phyloP scores from a whole-genome alignment of 2,329 filamentous ascomycete genomes.

The Penicillium sp. region DNA sequence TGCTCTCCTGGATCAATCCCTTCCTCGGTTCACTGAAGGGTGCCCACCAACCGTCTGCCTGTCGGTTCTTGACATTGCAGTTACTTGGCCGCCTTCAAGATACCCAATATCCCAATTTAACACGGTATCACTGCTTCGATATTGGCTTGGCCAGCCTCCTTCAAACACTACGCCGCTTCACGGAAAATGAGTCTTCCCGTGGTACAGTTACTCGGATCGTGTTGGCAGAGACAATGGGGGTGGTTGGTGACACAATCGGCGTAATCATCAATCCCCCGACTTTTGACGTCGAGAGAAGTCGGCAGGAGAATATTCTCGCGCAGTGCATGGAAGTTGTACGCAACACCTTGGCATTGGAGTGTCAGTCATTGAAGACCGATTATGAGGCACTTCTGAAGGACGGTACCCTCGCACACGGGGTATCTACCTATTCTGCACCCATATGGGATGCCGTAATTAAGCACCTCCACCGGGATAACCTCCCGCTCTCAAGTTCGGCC shows the following conservation, averaged over 20 bases:
- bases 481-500: conserved; percentile 72
- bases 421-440: conserved; percentile 67
- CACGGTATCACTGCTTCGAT: conserved; percentile 48
- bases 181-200: conserved; percentile 45
- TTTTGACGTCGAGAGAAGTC: conserved; percentile 47
- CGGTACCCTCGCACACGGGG: conserved; percentile 62
- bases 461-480: conserved; percentile 63
- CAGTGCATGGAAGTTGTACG: conserved; percentile 64
- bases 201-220: conserved; percentile 49
- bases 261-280: conserved; percentile 58
- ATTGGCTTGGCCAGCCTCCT: conserved; percentile 46
- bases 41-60: conserved; percentile 73
- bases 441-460: conserved; percentile 77
- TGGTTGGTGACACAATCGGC: conserved; percentile 50
- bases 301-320: conserved; percentile 53
- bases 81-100: conserved; percentile 62
- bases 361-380: conserved; percentile 66
- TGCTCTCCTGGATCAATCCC: conserved; percentile 73
- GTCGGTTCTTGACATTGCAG: conserved; percentile 72
- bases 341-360: conserved; percentile 67
- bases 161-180: conserved; percentile 48
- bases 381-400: conserved; percentile 63
- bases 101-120: conserved; percentile 39
- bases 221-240: conserved; percentile 48
- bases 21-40: conserved; percentile 76